Evolutionary conservation across 176 grass and related monocot species (phyloP).

Genomic region (Carex parvula): DNA sequence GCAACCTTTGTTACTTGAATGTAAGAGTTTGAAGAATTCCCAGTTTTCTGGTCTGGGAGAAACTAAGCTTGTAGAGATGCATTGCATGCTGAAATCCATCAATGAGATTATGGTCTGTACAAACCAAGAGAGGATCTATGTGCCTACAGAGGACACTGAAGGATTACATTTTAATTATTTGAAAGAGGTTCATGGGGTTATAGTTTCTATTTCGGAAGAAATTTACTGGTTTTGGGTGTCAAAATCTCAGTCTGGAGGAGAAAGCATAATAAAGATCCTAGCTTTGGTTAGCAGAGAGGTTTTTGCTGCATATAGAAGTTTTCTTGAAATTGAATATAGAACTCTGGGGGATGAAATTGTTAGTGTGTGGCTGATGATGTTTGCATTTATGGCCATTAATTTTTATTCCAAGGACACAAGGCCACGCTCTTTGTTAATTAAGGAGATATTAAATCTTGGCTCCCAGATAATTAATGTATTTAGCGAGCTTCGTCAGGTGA

Average conservation of each 20-base stretch:
- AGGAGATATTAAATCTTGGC: slow-evolving; percentile 65
- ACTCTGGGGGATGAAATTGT: slow-evolving; percentile 56
- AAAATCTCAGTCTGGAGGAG: slow-evolving; percentile 39
- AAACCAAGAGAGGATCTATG: slow-evolving; percentile 80
- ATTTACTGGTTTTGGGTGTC: slow-evolving; percentile 79
- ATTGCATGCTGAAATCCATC: slow-evolving; percentile 93
- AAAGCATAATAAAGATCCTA: slow-evolving; percentile 64
- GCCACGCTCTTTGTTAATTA: slow-evolving; percentile 47
- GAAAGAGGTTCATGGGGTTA: slow-evolving; percentile 54
- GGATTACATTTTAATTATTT: slow-evolving; percentile 77
- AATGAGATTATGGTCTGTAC: slow-evolving; percentile 60
- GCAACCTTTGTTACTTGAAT: slow-evolving; percentile 75
- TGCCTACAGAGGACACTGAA: slow-evolving; percentile 77
- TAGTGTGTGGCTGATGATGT: slow-evolving; percentile 80
- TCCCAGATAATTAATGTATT: slow-evolving; percentile 69
- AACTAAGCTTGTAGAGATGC: slow-evolving; percentile 58
- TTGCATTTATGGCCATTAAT: slow-evolving; percentile 71
- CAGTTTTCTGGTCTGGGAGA: slow-evolving; percentile 52
- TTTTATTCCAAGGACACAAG: slow-evolving; percentile 56
- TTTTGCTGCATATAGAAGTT: slow-evolving; percentile 54
- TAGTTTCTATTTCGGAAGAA: slow-evolving; percentile 64
- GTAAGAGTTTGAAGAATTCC: slow-evolving; percentile 44
- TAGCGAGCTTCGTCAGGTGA: slow-evolving; percentile 92
- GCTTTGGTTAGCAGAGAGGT: slow-evolving; percentile 68
- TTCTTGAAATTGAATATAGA: slow-evolving; percentile 94